Evolutionary conservation across 257 asterid species (phyloP).

Genomic region (Rauvolfia tetraphylla): DNA sequence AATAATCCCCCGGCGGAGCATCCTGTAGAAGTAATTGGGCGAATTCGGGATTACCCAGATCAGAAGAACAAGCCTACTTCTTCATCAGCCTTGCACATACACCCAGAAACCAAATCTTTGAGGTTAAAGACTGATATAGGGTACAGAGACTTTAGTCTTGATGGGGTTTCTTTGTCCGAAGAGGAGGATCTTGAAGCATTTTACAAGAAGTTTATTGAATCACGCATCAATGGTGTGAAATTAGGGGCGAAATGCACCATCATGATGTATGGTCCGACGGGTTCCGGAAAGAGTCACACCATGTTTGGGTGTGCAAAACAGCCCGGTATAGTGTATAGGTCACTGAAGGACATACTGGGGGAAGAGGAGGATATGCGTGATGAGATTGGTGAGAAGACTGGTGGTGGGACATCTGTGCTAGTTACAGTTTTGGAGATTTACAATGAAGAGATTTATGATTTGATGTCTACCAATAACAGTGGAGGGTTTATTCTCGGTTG

Average conservation of each 20-base stretch:
- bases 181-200: slow-evolving; percentile 72
- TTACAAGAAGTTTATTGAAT: slow-evolving; percentile 65
- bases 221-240: slow-evolving; percentile 75
- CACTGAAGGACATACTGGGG: slow-evolving; percentile 73
- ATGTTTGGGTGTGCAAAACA: slow-evolving; percentile 80
- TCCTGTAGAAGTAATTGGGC: slow-evolving; percentile 84
- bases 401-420: slow-evolving; percentile 70
- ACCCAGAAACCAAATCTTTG: slow-evolving; percentile 49
- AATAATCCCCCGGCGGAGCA: slow-evolving; percentile 53
- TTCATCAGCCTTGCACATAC: slow-evolving; percentile 47
- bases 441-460: slow-evolving; percentile 88
- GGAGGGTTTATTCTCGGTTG: slow-evolving; percentile 81
- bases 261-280: slow-evolving; percentile 98
- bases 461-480: slow-evolving; percentile 48
- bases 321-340: slow-evolving; percentile 80
- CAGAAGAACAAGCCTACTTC: slow-evolving; percentile 32
- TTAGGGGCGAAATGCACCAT: slow-evolving; percentile 83
- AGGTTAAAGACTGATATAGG: slow-evolving; percentile 74
- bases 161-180: slow-evolving; percentile 80
- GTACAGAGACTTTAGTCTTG: slow-evolving; percentile 72
- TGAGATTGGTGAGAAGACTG: slow-evolving; percentile 41
- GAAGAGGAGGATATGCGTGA: slow-evolving; percentile 38
- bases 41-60: slow-evolving; percentile 77
- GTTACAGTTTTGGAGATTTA: slow-evolving; percentile 90
- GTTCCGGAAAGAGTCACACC: slow-evolving; percentile 91